Base-by-base conservation (phyloP, 2,329 filamentous ascomycete species). In the Hymenoscyphus linearis region DNA sequence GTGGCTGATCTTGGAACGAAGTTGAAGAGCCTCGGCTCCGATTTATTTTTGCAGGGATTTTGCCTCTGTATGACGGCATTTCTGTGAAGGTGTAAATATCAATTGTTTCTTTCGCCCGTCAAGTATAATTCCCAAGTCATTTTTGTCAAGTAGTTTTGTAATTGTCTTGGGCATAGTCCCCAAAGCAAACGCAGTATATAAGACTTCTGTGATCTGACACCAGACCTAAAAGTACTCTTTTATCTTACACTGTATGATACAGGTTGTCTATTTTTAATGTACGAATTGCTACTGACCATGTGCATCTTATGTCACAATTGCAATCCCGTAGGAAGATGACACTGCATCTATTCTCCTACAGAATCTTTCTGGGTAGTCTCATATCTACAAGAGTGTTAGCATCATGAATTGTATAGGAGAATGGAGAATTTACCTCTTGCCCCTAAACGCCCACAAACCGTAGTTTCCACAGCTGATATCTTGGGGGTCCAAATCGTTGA, bases 391-490 rank as follows among this genome's bases (percentile, higher is more conserved):
- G 22, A 56, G 13, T 14, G 60, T 69, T 62, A 67, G 59, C 57
- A 58, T 59, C 13, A 10, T 36, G 52, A 25, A 37, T 37, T 26
- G 47, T 52, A 18, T 7, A 47, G 31, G 26, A 26, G 54, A 16
- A 4, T 35, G 34, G 16, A 9, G 25, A 57, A 62, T 84, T 69
- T 84, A 97, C 85, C 93, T 89, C 85, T 99, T 99, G 69, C 95
- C 95, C 77, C 95, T 85, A 80, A 99, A 99, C 14, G 89, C 92
- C 91, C 96, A 99, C 1, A 96, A 80, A 12, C 95, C 95, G 91
- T 92, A 99, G 76, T 99, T 99, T 60, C 95, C 93, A 71, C 91
- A 96, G 69, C 88, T 96, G 65, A 98, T 81, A 75, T 98, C 95
- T 72, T 96, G 90, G 6, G 93, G 93, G 74, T 97, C 95, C 66